Percentiles rank a stretch among this genome's conserved stretches.
phyloP scores from a whole-genome alignment of 2,329 filamentous ascomycete species.

The Trichoderma sp. region DNA sequence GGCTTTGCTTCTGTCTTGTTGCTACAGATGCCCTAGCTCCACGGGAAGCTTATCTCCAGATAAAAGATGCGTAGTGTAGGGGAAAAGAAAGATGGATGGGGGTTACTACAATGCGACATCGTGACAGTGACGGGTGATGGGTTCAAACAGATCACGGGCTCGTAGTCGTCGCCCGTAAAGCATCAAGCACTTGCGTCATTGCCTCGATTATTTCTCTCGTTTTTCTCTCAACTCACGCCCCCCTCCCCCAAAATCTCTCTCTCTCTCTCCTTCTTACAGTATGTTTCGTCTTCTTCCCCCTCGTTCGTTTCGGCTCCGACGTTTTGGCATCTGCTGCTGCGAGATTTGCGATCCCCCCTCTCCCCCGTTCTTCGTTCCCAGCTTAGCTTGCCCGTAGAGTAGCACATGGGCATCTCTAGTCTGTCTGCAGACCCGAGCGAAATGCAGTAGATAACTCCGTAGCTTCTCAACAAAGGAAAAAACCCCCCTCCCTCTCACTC shows the following conservation, averaged over 20 bases:
- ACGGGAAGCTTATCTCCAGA: slow-evolving; percentile 24
- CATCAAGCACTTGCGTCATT: slow-evolving; percentile 22
- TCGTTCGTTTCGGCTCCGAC: slow-evolving; percentile 20
- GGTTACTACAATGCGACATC: slow-evolving; percentile 28
- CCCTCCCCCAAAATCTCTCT: not conserved
- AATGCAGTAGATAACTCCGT: not conserved
- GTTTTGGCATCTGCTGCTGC: slow-evolving; percentile 9
- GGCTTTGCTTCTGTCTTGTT: not conserved
- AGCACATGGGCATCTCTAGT: not conserved
- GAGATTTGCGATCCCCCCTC: slow-evolving; percentile 1
- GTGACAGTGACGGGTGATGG: slow-evolving; percentile 29
- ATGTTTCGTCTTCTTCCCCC: too few relatives aligned
- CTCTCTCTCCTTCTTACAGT: not conserved
- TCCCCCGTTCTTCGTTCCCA: not conserved
- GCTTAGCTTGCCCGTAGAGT: not conserved
- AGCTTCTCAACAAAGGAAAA: not conserved
- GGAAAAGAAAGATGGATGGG: not conserved
- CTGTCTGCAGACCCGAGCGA: not conserved
- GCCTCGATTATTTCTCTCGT: slow-evolving; percentile 4
- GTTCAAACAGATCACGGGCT: slow-evolving; percentile 20
- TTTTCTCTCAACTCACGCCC: not conserved
- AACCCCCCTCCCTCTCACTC: not conserved
- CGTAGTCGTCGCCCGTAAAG: not conserved
- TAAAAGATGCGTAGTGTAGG: not conserved
- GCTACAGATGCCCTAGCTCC: slow-evolving; percentile 22